A percentile compares a stretch with the other conserved stretches of the same genome.
These are phyloP conservation scores for Clonostachys solani DNA, from an alignment of 2,329 filamentous ascomycete species.

Conservation along the genomic window DNA sequence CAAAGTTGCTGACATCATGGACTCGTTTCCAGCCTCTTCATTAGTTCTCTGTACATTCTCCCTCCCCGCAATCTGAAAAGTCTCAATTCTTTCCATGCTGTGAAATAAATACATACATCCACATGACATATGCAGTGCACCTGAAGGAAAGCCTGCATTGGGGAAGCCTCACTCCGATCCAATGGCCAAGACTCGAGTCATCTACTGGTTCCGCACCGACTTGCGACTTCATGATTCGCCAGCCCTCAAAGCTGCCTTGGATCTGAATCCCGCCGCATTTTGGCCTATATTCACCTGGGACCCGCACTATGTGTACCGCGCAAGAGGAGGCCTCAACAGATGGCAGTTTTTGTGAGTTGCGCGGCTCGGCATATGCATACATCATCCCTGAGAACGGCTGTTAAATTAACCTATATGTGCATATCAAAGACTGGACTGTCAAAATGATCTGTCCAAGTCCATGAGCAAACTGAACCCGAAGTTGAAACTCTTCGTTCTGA, in stretches of 20 bases:
- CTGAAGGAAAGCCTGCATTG: too few species aligned
- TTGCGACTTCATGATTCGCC: slow-evolving; percentile 74
- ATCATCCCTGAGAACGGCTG: neutral
- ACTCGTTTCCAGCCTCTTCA: too few species aligned
- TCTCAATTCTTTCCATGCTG: too few species aligned
- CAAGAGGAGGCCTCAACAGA: slow-evolving; percentile 65
- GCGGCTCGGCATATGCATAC: neutral
- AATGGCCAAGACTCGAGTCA: slow-evolving; percentile 33
- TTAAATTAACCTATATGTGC: neutral
- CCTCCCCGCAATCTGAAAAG: too few species aligned
- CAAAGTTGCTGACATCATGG: too few species aligned
- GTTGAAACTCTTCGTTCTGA: slow-evolving; percentile 67
- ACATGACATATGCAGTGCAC: too few species aligned
- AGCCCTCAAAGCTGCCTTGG: slow-evolving; percentile 66
- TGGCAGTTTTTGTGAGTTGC: slow-evolving; percentile 63
- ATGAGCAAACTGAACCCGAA: slow-evolving; percentile 67
- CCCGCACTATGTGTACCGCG: slow-evolving; percentile 72
- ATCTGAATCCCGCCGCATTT: slow-evolving; percentile 62
- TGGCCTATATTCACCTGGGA: slow-evolving; percentile 81
- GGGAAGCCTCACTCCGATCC: too few species aligned
- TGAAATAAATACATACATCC: too few species aligned
- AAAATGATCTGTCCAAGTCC: slow-evolving; percentile 62
- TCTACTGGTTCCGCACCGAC: slow-evolving; percentile 79
- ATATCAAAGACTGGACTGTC: slow-evolving; percentile 58
- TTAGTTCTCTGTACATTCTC: too few species aligned